These are phyloP conservation scores for Verbena officinalis DNA, from an alignment of 257 asterid species.

Conservation along the genomic window DNA sequence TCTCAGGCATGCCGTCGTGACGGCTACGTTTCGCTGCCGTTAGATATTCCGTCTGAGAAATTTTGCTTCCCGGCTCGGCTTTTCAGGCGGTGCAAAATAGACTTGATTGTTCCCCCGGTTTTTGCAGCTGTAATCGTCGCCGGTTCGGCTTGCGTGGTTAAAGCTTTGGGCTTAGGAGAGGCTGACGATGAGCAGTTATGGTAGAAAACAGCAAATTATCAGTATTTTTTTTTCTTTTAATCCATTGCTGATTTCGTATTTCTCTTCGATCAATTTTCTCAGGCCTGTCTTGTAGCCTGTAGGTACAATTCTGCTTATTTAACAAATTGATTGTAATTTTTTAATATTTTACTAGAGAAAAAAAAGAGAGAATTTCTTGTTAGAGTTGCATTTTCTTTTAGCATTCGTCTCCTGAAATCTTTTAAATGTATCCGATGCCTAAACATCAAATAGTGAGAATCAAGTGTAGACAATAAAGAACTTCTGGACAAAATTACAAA, in stretches of 20 bases:
- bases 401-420: too few species aligned
- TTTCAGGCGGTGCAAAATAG: constrained; percentile 58
- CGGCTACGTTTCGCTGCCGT: constrained; percentile 61
- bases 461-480: too few species aligned
- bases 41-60: constrained; percentile 65
- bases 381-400: too few species aligned
- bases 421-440: too few species aligned
- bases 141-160: constrained; percentile 64
- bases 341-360: neutral
- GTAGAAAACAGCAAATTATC: neutral
- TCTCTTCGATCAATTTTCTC: neutral
- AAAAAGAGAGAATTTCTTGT: too few species aligned
- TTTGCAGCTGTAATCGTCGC: constrained; percentile 77
- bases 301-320: neutral
- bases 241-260: neutral
- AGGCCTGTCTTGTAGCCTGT: neutral
- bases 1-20: constrained; percentile 45
- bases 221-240: neutral
- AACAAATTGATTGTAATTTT: neutral
- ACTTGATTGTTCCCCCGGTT: constrained; percentile 75
- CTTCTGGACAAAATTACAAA: too few species aligned
- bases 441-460: too few species aligned
- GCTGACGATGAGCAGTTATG: constrained; percentile 42
- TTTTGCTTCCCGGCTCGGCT: constrained; percentile 61
- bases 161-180: constrained; percentile 79